phyloP scores from a whole-genome alignment of 2,329 filamentous ascomycete genomes.

The Dothistroma pini region DNA sequence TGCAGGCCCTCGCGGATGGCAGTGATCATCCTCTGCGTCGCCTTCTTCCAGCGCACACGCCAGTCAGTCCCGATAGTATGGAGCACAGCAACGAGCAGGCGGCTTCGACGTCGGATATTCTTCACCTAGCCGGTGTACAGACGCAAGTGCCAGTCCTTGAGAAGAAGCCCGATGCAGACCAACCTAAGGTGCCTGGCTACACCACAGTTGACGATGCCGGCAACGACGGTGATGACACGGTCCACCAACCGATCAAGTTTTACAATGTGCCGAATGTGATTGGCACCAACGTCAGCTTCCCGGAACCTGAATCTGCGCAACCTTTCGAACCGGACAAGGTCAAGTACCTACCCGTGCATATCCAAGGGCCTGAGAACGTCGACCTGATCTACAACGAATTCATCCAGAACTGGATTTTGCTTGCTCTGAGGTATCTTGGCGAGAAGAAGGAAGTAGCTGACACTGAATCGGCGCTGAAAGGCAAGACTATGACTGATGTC shows the following conservation, averaged over 20 bases:
- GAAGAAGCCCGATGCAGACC: slow-evolving; percentile 15
- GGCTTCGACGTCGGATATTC: neutral
- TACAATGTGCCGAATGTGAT: slow-evolving; percentile 82
- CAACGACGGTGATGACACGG: slow-evolving; percentile 81
- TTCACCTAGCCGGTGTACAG: slow-evolving; percentile 4
- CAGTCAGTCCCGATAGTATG: slow-evolving; percentile 17
- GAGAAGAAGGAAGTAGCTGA: slow-evolving; percentile 50
- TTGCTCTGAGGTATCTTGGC: slow-evolving; percentile 64
- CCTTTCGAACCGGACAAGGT: slow-evolving; percentile 22
- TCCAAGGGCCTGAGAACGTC: slow-evolving; percentile 62
- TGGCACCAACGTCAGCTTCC: slow-evolving; percentile 64
- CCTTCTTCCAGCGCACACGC: slow-evolving; percentile 15
- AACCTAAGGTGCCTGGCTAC: slow-evolving; percentile 64
- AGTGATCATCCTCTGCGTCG: slow-evolving; percentile 11
- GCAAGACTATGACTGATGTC: slow-evolving; percentile 54
- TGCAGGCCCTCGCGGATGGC: slow-evolving; percentile 20
- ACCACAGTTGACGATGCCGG: slow-evolving; percentile 85
- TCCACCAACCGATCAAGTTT: slow-evolving; percentile 71
- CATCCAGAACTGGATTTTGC: slow-evolving; percentile 74
- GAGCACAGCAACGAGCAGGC: slow-evolving; percentile 9
- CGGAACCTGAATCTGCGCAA: slow-evolving; percentile 33
- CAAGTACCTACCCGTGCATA: neutral
- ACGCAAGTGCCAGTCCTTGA: slow-evolving; percentile 13
- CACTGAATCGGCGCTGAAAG: slow-evolving; percentile 51
- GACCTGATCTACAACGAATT: slow-evolving; percentile 93